Conservation (phyloP, 2,329 filamentous ascomycete genomes). For the Phoma herbarum region DNA sequence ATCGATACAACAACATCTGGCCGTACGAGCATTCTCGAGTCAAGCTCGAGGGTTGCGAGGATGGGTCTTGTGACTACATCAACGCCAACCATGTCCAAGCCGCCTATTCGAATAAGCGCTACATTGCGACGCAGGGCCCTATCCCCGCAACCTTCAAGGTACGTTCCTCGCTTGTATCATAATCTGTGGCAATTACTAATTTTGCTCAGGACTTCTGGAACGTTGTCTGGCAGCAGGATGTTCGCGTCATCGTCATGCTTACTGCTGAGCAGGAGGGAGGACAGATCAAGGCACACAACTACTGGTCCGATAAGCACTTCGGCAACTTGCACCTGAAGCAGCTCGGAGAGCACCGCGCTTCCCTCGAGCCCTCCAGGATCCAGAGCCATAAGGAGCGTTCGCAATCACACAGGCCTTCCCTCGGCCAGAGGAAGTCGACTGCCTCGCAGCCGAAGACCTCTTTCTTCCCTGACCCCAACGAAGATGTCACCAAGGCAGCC, state of each 20-base stretch:
- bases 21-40: constrained; percentile 95
- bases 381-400: constrained; percentile 51
- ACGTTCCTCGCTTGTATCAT: constrained; percentile 49
- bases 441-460: constrained; percentile 34
- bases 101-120: constrained; percentile 83
- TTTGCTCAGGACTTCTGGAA: constrained; percentile 89
- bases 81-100: constrained; percentile 90
- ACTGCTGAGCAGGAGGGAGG: constrained; percentile 94
- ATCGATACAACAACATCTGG: constrained; percentile 97
- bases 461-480: constrained; percentile 26
- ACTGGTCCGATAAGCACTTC: constrained; percentile 84
- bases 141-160: constrained; percentile 91
- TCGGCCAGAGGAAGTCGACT: constrained; percentile 49
- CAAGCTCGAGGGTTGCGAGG: constrained; percentile 72
- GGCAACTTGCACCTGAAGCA: constrained; percentile 78
- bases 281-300: constrained; percentile 92
- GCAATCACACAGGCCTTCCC: constrained; percentile 37
- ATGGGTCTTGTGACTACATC: constrained; percentile 86
- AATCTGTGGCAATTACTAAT: constrained; percentile 24
- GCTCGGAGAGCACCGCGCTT: constrained; percentile 83
- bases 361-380: constrained; percentile 71
- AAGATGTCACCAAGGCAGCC: constrained; percentile 33
- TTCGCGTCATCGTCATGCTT: constrained; percentile 94
- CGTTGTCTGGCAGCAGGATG: constrained; percentile 95
- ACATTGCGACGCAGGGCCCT: constrained; percentile 95